These are phyloP conservation scores for Didymella lethalis DNA, from an alignment of 2,329 filamentous ascomycete species.

Conservation along the genomic window DNA sequence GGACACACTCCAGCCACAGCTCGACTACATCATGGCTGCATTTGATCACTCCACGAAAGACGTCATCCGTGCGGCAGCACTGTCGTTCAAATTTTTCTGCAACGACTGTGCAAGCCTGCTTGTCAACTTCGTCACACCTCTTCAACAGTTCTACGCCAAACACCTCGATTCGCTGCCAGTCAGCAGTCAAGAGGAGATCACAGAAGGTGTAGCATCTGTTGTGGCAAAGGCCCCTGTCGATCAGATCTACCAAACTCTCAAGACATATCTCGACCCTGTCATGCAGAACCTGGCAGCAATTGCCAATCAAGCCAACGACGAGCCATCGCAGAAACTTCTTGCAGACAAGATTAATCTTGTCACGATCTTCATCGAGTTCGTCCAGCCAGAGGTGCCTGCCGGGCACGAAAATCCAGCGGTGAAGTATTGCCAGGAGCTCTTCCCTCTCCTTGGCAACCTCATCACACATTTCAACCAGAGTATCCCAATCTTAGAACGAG, in stretches of 20 bases:
- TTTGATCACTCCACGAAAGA: slow-evolving; percentile 90
- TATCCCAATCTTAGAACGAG: slow-evolving; percentile 86
- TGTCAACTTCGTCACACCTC: slow-evolving; percentile 80
- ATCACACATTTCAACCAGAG: slow-evolving; percentile 87
- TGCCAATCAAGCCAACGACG: slow-evolving; percentile 83
- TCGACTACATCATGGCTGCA: slow-evolving; percentile 93
- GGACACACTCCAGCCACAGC: slow-evolving; percentile 88
- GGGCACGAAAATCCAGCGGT: slow-evolving; percentile 84
- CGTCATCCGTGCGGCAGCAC: slow-evolving; percentile 87
- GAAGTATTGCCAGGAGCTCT: slow-evolving; percentile 94
- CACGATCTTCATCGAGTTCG: slow-evolving; percentile 84
- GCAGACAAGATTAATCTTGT: slow-evolving; percentile 93
- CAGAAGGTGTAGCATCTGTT: slow-evolving; percentile 91
- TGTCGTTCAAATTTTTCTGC: slow-evolving; percentile 97
- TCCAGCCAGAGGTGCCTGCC: slow-evolving; percentile 76
- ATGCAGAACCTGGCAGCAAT: slow-evolving; percentile 84
- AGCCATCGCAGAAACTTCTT: slow-evolving; percentile 83
- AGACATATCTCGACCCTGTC: slow-evolving; percentile 91
- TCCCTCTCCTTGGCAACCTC: slow-evolving; percentile 85
- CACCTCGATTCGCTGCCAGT: slow-evolving; percentile 86
- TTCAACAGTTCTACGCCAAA: slow-evolving; percentile 92
- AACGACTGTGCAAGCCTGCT: slow-evolving; percentile 90
- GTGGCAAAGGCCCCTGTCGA: slow-evolving; percentile 83
- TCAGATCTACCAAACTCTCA: slow-evolving; percentile 84
- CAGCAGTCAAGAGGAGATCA: slow-evolving; percentile 92